Evolutionary conservation across 345 rosid genomes (phyloP).

Genomic region (Populus tremula): DNA sequence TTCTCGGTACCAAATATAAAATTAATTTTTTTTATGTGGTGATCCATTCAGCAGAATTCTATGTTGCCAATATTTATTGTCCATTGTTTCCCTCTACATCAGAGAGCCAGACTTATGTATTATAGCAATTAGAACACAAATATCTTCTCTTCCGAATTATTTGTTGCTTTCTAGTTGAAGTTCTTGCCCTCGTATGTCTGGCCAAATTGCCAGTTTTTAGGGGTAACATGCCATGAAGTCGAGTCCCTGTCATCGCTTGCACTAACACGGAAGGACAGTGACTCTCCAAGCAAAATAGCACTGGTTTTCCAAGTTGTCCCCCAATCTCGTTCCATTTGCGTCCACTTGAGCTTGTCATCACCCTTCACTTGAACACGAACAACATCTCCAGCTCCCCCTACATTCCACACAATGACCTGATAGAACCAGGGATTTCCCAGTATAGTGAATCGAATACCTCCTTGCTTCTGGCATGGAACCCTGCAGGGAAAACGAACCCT

Average conservation of each 20-base stretch:
- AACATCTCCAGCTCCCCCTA: slow-evolving; percentile 72
- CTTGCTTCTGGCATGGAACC: slow-evolving; percentile 67
- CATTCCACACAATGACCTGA: slow-evolving; percentile 53
- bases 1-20: too few species aligned
- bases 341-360: slow-evolving; percentile 38
- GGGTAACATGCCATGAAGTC: slow-evolving; percentile 43
- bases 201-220: slow-evolving; percentile 47
- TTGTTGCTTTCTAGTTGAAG: slow-evolving; percentile 31
- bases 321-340: slow-evolving; percentile 41
- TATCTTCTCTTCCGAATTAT: neutral
- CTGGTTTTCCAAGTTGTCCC: slow-evolving; percentile 51
- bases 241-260: slow-evolving; percentile 40
- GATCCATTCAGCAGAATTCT: too few species aligned
- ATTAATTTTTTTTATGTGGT: too few species aligned
- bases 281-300: slow-evolving; percentile 36
- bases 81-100: too few species aligned
- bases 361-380: slow-evolving; percentile 55
- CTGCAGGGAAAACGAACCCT: slow-evolving; percentile 26
- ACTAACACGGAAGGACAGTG: slow-evolving; percentile 42
- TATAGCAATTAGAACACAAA: neutral
- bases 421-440: slow-evolving; percentile 67
- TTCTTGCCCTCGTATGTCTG: slow-evolving; percentile 46
- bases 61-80: too few species aligned
- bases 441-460: slow-evolving; percentile 68
- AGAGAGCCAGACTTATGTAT: too few species aligned